Evolutionary conservation across 345 rosid genomes (phyloP).

Genomic region (Laguncularia racemosa): DNA sequence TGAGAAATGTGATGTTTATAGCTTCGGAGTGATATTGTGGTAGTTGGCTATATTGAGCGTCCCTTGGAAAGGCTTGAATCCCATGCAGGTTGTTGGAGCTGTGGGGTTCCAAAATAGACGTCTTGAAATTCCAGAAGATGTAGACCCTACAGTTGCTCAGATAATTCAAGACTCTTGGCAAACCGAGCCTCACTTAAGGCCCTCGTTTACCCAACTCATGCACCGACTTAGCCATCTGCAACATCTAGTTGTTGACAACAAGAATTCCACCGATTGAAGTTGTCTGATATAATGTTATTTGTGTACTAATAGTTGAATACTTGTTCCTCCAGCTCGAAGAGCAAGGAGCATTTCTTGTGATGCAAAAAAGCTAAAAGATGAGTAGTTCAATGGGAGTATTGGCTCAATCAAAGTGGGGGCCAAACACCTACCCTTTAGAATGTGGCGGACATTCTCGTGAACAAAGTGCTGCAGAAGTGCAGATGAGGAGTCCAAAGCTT

Average conservation of each 20-base stretch:
- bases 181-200: conserved; percentile 75
- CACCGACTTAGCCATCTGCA: conserved; percentile 54
- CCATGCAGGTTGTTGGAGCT: conserved; percentile 99
- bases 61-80: conserved; percentile 96
- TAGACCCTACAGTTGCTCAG: conserved; percentile 67
- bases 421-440: conserved; percentile 35
- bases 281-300: conserved; percentile 7
- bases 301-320: conserved; percentile 25
- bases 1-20: conserved; percentile 96
- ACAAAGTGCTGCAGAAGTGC: conserved; percentile 37
- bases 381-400: conserved; percentile 33
- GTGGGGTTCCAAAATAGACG: conserved; percentile 94
- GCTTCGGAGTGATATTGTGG: conserved; percentile 98
- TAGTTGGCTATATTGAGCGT: conserved; percentile 62
- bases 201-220: conserved; percentile 81
- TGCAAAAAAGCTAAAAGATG: conserved; percentile 21
- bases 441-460: conserved; percentile 25
- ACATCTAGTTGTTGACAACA: conserved; percentile 37
- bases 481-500: conserved; percentile 4
- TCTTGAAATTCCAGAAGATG: conserved; percentile 68
- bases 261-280: conserved; percentile 19
- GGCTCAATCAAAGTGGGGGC: conserved; percentile 97
- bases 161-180: conserved; percentile 86
- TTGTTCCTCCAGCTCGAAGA: conserved; percentile 55
- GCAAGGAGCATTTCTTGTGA: conserved; percentile 32